A percentile compares a stretch with the other conserved stretches of the same genome.
Evolutionary conservation across 108 stramenopile species (phyloP).

Genomic region (Chaetoceros muelleri): DNA sequence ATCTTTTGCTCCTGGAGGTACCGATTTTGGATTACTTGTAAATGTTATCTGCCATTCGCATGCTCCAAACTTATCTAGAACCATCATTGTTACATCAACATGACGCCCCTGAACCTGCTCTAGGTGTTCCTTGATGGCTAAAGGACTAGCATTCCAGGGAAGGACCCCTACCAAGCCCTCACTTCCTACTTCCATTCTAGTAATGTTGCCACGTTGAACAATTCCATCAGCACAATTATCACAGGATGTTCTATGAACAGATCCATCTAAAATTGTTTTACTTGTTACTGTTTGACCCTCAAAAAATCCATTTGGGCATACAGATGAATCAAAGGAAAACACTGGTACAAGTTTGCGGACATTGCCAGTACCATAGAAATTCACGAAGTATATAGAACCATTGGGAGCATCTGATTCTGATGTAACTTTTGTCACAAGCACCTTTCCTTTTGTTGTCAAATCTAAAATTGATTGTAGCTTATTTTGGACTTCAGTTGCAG

Average conservation of each 20-base stretch:
- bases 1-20: constrained; percentile 14
- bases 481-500: constrained; percentile 11
- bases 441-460: constrained; percentile 18
- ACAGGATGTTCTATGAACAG: constrained; percentile 27
- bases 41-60: constrained; percentile 38
- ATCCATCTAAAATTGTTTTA: constrained; percentile 26
- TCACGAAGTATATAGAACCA: constrained; percentile 35
- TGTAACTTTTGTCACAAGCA: constrained; percentile 20
- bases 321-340: constrained; percentile 10
- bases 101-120: constrained; percentile 18
- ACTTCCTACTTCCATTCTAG: constrained; percentile 29
- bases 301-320: constrained; percentile 25
- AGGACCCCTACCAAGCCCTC: constrained; percentile 18
- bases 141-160: constrained; percentile 44
- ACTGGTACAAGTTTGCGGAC: constrained; percentile 8
- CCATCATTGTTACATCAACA: constrained; percentile 50
- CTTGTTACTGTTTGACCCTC: constrained; percentile 23
- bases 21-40: not conserved
- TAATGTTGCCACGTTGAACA: constrained; percentile 42
- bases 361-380: constrained; percentile 32
- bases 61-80: constrained; percentile 65
- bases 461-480: constrained; percentile 20
- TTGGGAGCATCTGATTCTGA: constrained; percentile 31
- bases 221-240: constrained; percentile 48
- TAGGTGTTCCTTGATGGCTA: constrained; percentile 24